Evolutionary conservation across 768 basidiomycete species (phyloP).

Genomic region (Sutorius australiensis): DNA sequence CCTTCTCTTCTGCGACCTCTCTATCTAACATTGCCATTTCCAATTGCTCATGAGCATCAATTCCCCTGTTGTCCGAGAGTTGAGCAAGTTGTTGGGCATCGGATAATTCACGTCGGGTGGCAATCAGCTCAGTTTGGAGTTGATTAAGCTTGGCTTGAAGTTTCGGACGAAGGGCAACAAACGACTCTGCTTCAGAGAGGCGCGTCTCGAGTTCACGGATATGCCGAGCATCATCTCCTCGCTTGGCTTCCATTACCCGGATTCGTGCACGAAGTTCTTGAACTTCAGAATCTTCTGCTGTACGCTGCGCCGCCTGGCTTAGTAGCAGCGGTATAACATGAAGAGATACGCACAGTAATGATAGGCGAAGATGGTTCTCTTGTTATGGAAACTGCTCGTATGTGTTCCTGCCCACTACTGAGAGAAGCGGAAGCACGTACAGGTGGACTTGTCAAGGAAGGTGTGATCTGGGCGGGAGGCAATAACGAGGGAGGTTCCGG

Average conservation of each 20-base stretch:
- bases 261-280: slow-evolving; percentile 83
- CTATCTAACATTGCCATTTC: slow-evolving; percentile 96
- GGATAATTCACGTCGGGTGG: slow-evolving; percentile 69
- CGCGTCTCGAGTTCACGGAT: slow-evolving; percentile 81
- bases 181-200: slow-evolving; percentile 80
- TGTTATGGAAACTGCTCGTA: slow-evolving; percentile 15
- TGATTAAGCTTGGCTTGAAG: slow-evolving; percentile 83
- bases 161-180: slow-evolving; percentile 82
- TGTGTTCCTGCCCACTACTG: slow-evolving; percentile 9
- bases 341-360: slow-evolving; percentile 16
- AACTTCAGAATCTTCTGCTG: slow-evolving; percentile 54
- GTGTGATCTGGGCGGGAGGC: slow-evolving; percentile 15
- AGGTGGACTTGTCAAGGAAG: slow-evolving; percentile 13
- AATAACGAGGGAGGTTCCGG: slow-evolving; percentile 7
- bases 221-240: slow-evolving; percentile 80
- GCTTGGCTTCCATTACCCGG: slow-evolving; percentile 81
- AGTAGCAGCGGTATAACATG: slow-evolving; percentile 2
- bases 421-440: slow-evolving; percentile 1
- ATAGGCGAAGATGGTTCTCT: slow-evolving; percentile 28
- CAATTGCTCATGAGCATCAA: slow-evolving; percentile 83
- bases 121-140: slow-evolving; percentile 75
- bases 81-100: slow-evolving; percentile 74
- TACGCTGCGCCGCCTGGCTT: slow-evolving; percentile 18
- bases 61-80: slow-evolving; percentile 62
- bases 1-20: slow-evolving; percentile 93